Percentiles rank a stretch among this genome's conserved stretches.
Evolutionary conservation across 257 asterid species (phyloP).

Genomic region (Ballota nigra): DNA sequence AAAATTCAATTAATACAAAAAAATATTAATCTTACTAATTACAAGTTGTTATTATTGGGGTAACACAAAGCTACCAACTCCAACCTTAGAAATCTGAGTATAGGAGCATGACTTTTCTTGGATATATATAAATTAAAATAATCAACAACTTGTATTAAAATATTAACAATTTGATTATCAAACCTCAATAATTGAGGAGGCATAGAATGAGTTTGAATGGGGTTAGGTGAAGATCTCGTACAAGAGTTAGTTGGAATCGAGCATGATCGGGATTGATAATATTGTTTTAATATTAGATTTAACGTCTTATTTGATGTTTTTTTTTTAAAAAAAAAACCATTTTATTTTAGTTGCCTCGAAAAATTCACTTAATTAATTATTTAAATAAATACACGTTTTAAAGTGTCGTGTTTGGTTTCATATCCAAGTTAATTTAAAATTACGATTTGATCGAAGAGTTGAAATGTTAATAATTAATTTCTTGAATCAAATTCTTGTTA

Average conservation of each 20-base stretch:
- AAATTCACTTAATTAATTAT: too few species aligned
- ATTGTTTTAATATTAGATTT: background rate
- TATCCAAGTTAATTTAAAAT: too few species aligned
- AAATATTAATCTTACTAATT: background rate
- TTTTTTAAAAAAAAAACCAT: too few species aligned
- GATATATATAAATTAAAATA: background rate
- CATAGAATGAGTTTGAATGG: background rate
- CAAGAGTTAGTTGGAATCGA: background rate
- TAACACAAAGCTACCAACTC: background rate
- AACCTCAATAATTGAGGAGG: background rate
- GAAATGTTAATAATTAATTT: too few species aligned
- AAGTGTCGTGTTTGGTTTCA: background rate
- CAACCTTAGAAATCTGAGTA: background rate
- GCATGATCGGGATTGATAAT: background rate
- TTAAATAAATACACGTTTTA: background rate
- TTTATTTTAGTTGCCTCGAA: too few species aligned
- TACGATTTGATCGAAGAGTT: too few species aligned
- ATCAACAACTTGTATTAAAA: background rate
- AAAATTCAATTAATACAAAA: background rate
- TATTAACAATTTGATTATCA: background rate
- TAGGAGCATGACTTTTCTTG: background rate
- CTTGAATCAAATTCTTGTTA: too few species aligned
- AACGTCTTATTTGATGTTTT: background rate
- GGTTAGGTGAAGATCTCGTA: conserved; percentile 20
- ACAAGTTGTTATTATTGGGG: background rate